Base-by-base conservation (phyloP, 306 rosid genomes). In the Rosa lucieae region DNA sequence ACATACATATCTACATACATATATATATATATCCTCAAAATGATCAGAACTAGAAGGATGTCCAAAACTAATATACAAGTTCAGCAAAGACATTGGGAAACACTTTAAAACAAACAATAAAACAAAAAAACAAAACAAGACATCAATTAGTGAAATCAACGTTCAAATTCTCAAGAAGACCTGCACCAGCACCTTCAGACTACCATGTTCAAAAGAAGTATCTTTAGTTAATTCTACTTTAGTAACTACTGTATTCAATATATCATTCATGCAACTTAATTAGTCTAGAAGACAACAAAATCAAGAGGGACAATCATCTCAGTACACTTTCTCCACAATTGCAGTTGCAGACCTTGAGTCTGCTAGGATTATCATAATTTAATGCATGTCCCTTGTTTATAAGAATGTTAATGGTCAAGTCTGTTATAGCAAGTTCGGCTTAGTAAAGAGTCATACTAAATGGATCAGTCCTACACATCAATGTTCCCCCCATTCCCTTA, bases 241-340 rank as follows among this genome's bases (percentile, higher is more conserved):
- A 1, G 39, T 21, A 15, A 15, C 10, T 39, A 44, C 11, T 67
- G 56, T 53, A 11, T 8, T 56, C 63, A 21, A 2, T 52, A 2
- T 43, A 14, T 20, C 35, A 3, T 2, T 40, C 59, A 52, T 39
- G 40, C 67, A 67, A 29, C 37, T 1, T 39, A 2, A 32, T 14
- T 12, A 77, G 42, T 77, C 65, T 37, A 49, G 8, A 62, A 18
- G 29, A 66, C 80, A 67, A 49, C 21, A 66, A 32, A 66, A 35
- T 12, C 49, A 48, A 77, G 13, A 17, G 59, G 26, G 39, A 13
- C 10, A 66, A 52, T 37, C 66, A 2, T 67, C 21, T 14, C 37
- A 17, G 10, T 13, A 5, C 5, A 18, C 3, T 10, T 37, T 32
- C 23, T 66, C 23, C 39, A 51, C 52, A 37, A 11, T 10, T 49